Conservation (phyloP, 1,139 yeast species). For the Hansenula lynferdii region DNA sequence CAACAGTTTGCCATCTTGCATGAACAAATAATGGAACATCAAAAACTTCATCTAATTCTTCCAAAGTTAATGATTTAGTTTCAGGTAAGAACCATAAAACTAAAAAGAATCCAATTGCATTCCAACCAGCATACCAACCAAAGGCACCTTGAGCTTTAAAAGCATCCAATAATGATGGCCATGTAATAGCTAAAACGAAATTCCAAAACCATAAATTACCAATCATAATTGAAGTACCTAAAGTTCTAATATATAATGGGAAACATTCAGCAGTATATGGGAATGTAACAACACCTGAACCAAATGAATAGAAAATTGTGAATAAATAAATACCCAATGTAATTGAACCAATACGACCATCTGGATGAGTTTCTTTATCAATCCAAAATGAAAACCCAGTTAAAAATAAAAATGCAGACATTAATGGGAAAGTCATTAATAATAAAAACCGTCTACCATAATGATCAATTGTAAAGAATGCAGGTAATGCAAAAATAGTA, state of each 20-base stretch:
- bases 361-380: slow-evolving; percentile 37
- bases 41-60: slow-evolving; percentile 69
- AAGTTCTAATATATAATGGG: slow-evolving; percentile 78
- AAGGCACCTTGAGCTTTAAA: slow-evolving; percentile 82
- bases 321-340: slow-evolving; percentile 71
- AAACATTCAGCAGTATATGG: slow-evolving; percentile 87
- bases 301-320: slow-evolving; percentile 72
- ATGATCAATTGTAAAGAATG: slow-evolving; percentile 74
- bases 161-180: slow-evolving; percentile 68
- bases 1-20: slow-evolving; percentile 49
- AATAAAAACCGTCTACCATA: slow-evolving; percentile 74
- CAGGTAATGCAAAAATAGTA: slow-evolving; percentile 79
- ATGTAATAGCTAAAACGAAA: slow-evolving; percentile 73
- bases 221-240: slow-evolving; percentile 83
- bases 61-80: slow-evolving; percentile 64
- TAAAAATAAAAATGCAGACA: slow-evolving; percentile 61
- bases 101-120: slow-evolving; percentile 65
- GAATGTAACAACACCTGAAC: slow-evolving; percentile 91
- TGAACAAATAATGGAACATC: slow-evolving; percentile 50
- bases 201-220: slow-evolving; percentile 87
- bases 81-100: slow-evolving; percentile 67
- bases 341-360: slow-evolving; percentile 57
- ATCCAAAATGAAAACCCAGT: slow-evolving; percentile 80
- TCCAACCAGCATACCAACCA: slow-evolving; percentile 89
- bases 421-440: slow-evolving; percentile 69